phyloP scores from a whole-genome alignment of 2,329 filamentous ascomycete genomes.

The Aspergillus udagawae region DNA sequence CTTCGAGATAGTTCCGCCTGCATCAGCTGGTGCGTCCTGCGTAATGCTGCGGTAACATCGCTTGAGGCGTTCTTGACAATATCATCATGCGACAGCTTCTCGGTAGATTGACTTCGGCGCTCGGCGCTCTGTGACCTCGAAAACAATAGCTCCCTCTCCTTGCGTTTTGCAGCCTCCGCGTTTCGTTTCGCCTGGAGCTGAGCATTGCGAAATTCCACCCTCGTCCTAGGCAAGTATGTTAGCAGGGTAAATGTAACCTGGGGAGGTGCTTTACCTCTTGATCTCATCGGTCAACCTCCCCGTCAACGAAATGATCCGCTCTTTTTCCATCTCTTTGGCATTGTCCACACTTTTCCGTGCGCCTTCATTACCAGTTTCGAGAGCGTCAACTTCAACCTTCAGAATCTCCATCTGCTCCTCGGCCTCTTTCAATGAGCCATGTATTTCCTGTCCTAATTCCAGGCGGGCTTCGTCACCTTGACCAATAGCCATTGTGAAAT shows the following conservation, averaged over 20 bases:
- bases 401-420: conserved; percentile 82
- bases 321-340: conserved; percentile 59
- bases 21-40: conserved; percentile 83
- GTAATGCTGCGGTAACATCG: conserved; percentile 79
- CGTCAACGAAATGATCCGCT: conserved; percentile 62
- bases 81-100: conserved; percentile 65
- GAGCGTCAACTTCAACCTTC: conserved; percentile 70
- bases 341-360: conserved; percentile 38
- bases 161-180: conserved; percentile 67
- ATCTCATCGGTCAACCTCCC: conserved; percentile 67
- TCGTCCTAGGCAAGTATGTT: conserved; percentile 39
- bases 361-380: conserved; percentile 47
- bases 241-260: neutral
- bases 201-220: conserved; percentile 73
- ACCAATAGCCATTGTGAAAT: conserved; percentile 58
- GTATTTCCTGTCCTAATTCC: conserved; percentile 78
- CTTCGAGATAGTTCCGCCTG: conserved; percentile 78
- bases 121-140: conserved; percentile 43
- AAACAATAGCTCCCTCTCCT: conserved; percentile 73
- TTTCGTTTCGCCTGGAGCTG: conserved; percentile 74
- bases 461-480: conserved; percentile 63
- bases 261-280: conserved; percentile 52
- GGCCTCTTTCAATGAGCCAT: conserved; percentile 68
- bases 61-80: conserved; percentile 69
- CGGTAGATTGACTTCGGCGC: conserved; percentile 29